Evolutionary conservation across 2,329 filamentous ascomycete genomes (phyloP).

Genomic region (Fonsecaea pugnacius): DNA sequence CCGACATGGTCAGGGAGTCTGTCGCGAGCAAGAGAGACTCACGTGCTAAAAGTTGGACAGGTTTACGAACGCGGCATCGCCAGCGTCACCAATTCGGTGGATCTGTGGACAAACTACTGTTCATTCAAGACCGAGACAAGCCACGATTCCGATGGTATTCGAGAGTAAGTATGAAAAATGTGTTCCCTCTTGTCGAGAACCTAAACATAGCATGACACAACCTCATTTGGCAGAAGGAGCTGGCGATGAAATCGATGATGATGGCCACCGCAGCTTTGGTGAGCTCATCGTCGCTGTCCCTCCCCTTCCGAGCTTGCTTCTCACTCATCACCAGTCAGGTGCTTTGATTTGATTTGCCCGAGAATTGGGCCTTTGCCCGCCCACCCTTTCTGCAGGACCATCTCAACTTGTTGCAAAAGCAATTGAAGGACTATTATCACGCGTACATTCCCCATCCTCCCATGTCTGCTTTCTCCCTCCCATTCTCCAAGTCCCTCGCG

Average conservation of each 20-base stretch:
- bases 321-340: slow-evolving; percentile 58
- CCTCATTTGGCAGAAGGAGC: slow-evolving; percentile 44
- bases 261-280: slow-evolving; percentile 52
- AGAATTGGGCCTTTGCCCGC: slow-evolving; percentile 23
- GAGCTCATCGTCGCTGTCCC: slow-evolving; percentile 66
- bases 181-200: slow-evolving; percentile 67
- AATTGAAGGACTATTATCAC: slow-evolving; percentile 32
- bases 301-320: slow-evolving; percentile 49
- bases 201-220: slow-evolving; percentile 48
- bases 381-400: slow-evolving; percentile 25
- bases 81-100: slow-evolving; percentile 89
- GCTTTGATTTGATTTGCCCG: slow-evolving; percentile 48
- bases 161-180: slow-evolving; percentile 91
- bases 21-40: slow-evolving; percentile 13
- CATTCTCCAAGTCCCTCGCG: slow-evolving; percentile 42
- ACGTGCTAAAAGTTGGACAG: slow-evolving; percentile 51
- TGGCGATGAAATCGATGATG: slow-evolving; percentile 43
- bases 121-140: slow-evolving; percentile 97
- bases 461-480: slow-evolving; percentile 52
- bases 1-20: slow-evolving; percentile 76
- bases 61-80: slow-evolving; percentile 95
- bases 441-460: slow-evolving; percentile 43
- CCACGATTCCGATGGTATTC: slow-evolving; percentile 89
- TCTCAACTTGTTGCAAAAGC: slow-evolving; percentile 20
- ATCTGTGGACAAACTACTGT: slow-evolving; percentile 97